phyloP scores from a whole-genome alignment of 345 rosid species.

The Melaleuca alternifolia region DNA sequence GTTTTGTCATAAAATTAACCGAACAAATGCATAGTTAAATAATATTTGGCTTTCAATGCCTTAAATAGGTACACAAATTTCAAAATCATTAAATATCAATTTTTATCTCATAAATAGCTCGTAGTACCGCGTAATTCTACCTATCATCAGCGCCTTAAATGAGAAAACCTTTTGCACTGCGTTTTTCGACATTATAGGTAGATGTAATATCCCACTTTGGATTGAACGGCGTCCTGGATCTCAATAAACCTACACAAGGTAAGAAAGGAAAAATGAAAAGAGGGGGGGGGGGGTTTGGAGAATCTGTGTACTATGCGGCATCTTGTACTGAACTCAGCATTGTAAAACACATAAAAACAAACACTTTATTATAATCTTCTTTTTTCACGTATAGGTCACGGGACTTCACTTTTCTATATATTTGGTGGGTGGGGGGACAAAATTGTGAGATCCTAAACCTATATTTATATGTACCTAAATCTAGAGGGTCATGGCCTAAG shows the following conservation, averaged over 20 bases:
- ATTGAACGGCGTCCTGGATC: background rate
- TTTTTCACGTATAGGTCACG: background rate
- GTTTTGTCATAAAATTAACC: background rate
- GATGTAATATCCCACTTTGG: background rate
- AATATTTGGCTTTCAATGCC: background rate
- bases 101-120: background rate
- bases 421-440: background rate
- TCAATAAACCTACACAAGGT: background rate
- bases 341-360: background rate
- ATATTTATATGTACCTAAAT: background rate
- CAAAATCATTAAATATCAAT: background rate
- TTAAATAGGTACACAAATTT: background rate
- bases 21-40: background rate
- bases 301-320: background rate
- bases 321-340: background rate
- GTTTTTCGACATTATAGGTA: background rate
- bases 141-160: background rate
- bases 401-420: conserved; percentile 3
- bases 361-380: background rate
- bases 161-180: background rate
- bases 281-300: background rate
- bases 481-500: background rate
- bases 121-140: background rate
- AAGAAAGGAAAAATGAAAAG: background rate
- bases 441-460: conserved; percentile 4